Evolutionary conservation across 2,329 filamentous ascomycete species (phyloP).

Genomic region (Colletotrichum gigasporum): DNA sequence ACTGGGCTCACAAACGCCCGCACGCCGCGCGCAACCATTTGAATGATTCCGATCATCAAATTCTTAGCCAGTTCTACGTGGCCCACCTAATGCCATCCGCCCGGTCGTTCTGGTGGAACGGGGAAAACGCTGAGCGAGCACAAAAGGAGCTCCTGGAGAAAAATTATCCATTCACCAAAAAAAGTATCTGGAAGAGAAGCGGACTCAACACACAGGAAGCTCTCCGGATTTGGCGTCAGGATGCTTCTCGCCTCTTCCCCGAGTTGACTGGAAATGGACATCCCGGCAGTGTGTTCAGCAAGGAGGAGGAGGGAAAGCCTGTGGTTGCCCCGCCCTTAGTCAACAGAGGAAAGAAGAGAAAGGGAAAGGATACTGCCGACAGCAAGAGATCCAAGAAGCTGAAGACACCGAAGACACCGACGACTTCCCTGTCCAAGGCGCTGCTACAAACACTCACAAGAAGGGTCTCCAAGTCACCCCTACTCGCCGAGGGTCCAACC

Average conservation of each 20-base stretch:
- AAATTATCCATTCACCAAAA: not conserved
- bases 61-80: not conserved
- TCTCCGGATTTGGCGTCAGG: conserved; percentile 16
- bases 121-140: not conserved
- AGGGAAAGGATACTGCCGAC: not conserved
- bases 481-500: too few relatives aligned
- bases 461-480: too few relatives aligned
- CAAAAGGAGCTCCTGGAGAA: not conserved
- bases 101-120: conserved; percentile 16
- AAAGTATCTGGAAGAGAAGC: not conserved
- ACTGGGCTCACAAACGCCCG: not conserved
- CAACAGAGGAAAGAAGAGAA: not conserved
- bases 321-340: not conserved
- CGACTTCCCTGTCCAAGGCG: too few relatives aligned
- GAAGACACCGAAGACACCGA: not conserved
- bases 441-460: too few relatives aligned
- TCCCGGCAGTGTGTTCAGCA: not conserved
- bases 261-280: not conserved
- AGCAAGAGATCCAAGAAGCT: not conserved
- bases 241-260: conserved; percentile 4
- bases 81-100: conserved; percentile 13
- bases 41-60: not conserved
- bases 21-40: not conserved
- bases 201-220: not conserved
- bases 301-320: not conserved